Conservation (phyloP, 2,329 filamentous ascomycete species). For the Xylaria sp. region DNA sequence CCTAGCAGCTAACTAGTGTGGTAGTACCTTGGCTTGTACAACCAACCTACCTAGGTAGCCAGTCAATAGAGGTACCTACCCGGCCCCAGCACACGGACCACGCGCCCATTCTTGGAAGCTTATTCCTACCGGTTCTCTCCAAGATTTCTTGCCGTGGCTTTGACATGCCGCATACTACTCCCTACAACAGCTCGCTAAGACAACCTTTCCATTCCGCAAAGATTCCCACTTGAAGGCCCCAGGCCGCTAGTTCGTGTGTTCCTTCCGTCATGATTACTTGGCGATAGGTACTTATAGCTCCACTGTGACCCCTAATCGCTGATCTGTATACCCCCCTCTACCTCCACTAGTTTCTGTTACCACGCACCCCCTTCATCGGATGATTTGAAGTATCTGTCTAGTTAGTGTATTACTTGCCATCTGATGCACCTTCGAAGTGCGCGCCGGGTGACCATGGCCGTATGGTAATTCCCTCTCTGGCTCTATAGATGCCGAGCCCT, state of each 20-base stretch:
- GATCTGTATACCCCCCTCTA: constrained; percentile 22
- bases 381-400: constrained; percentile 28
- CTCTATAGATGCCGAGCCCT: constrained; percentile 42
- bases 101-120: constrained; percentile 27
- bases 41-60: neutral
- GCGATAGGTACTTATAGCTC: neutral
- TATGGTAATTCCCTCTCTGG: constrained; percentile 22
- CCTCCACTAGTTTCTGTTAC: constrained; percentile 3
- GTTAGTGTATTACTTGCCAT: constrained; percentile 30
- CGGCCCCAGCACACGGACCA: constrained; percentile 21
- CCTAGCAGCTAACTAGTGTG: neutral
- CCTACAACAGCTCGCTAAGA: neutral
- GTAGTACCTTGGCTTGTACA: constrained; percentile 6
- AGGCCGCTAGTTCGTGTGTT: constrained; percentile 12
- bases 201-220: constrained; percentile 21
- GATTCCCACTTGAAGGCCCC: constrained; percentile 14
- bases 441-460: neutral
- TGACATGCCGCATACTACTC: constrained; percentile 10
- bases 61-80: neutral
- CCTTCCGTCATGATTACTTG: constrained; percentile 34
- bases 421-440: constrained; percentile 24
- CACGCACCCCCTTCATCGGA: constrained; percentile 27
- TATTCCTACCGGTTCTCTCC: constrained; percentile 22
- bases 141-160: constrained; percentile 24
- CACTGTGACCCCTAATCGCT: constrained; percentile 3